Conservation (phyloP, 306 rosid genomes). For the Trifolium pratense region DNA sequence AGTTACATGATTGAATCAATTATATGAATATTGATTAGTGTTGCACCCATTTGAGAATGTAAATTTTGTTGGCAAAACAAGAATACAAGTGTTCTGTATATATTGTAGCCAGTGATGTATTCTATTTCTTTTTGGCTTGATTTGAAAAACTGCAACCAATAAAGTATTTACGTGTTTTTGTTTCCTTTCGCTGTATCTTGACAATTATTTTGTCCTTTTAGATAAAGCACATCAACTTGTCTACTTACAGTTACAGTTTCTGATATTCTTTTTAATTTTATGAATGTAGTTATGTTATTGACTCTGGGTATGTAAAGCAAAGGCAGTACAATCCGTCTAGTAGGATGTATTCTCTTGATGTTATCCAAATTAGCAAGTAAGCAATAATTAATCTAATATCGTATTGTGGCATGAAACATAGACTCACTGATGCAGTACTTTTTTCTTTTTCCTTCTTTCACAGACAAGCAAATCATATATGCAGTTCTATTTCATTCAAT, state of each 20-base stretch:
- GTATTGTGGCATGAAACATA: conserved; percentile 30
- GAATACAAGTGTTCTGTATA: conserved; percentile 30
- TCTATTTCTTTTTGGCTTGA: conserved; percentile 32
- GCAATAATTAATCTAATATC: conserved; percentile 36
- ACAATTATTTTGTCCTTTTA: conserved; percentile 22
- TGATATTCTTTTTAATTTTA: conserved; percentile 29
- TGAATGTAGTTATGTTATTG: conserved; percentile 82
- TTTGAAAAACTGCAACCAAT: conserved; percentile 17
- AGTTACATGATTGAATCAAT: conserved; percentile 30
- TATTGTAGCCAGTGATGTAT: conserved; percentile 25
- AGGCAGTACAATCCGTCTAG: conserved; percentile 91
- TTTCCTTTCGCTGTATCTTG: conserved; percentile 9
- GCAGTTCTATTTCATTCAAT: neutral
- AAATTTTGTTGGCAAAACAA: conserved; percentile 31
- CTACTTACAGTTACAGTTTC: conserved; percentile 17
- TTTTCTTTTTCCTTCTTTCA: neutral
- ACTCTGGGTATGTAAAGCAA: conserved; percentile 98
- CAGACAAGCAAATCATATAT: conserved; percentile 13
- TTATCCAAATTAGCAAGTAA: conserved; percentile 99
- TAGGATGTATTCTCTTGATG: conserved; percentile 95
- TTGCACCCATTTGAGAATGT: conserved; percentile 14
- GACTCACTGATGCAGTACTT: conserved; percentile 30
- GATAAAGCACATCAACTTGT: conserved; percentile 34
- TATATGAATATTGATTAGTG: conserved; percentile 20
- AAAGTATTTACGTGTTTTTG: conserved; percentile 11